Conservation (phyloP, 768 basidiomycete genomes). For the Boletus sp. region DNA sequence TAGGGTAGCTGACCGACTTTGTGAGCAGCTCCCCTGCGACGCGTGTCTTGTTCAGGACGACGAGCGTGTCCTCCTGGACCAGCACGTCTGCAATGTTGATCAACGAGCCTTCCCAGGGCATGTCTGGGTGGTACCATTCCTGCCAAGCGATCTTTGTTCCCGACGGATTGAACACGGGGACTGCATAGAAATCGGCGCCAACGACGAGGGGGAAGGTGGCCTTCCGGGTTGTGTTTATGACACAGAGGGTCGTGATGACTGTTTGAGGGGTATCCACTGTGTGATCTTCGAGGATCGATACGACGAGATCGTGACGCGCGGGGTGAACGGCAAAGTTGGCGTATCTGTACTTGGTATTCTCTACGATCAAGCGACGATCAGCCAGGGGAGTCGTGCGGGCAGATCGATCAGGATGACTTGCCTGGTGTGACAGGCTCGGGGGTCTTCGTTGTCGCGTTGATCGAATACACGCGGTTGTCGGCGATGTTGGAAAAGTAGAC, state of each 20-base stretch:
- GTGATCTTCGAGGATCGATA: conserved; percentile 72
- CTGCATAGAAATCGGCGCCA: conserved; percentile 73
- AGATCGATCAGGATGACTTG: conserved; percentile 27
- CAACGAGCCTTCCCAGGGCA: conserved; percentile 70
- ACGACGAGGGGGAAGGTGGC: conserved; percentile 45
- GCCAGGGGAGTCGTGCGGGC: not conserved
- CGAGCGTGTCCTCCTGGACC: conserved; percentile 21
- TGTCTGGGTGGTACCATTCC: conserved; percentile 67
- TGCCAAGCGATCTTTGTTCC: conserved; percentile 60
- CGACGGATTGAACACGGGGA: conserved; percentile 58
- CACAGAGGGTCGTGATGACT: conserved; percentile 50
- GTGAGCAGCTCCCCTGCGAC: conserved; percentile 53
- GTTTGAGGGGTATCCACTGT: conserved; percentile 40
- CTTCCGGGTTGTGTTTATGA: conserved; percentile 50
- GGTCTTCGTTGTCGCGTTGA: conserved; percentile 24
- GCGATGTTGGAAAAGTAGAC: conserved; percentile 59
- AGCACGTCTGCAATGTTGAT: conserved; percentile 53
- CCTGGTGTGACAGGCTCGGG: conserved; percentile 61
- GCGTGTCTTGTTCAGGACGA: conserved; percentile 38
- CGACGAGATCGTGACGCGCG: conserved; percentile 48
- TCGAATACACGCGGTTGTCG: conserved; percentile 54
- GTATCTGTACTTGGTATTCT: conserved; percentile 45
- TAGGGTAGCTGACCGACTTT: conserved; percentile 57
- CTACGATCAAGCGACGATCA: conserved; percentile 1
- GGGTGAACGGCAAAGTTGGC: conserved; percentile 65